Percentiles rank a stretch among this genome's conserved stretches.
These are phyloP conservation scores for Paramecium sonneborni DNA, from an alignment of 73 alveolate genomes.

Conservation along the genomic window DNA sequence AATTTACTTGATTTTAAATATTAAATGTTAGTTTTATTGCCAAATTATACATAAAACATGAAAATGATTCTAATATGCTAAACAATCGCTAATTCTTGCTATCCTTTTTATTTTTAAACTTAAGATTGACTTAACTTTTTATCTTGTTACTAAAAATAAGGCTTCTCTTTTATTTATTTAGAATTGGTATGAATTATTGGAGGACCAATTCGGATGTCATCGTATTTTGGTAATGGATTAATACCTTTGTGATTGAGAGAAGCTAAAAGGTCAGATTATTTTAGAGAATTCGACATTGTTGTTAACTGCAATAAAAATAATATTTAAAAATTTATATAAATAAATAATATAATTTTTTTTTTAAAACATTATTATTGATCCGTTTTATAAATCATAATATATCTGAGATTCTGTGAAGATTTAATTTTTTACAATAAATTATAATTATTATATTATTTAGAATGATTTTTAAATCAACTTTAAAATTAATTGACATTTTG, in stretches of 20 bases:
- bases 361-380: too few species aligned
- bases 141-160: background rate
- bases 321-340: background rate
- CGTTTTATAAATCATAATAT: too few species aligned
- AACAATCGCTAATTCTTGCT: background rate
- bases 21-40: constrained; percentile 46
- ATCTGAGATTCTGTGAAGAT: too few species aligned
- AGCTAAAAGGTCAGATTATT: background rate
- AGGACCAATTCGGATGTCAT: background rate
- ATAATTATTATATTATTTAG: too few species aligned
- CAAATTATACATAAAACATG: constrained; percentile 52
- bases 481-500: too few species aligned
- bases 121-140: background rate
- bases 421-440: too few species aligned
- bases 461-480: too few species aligned
- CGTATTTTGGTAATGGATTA: background rate
- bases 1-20: constrained; percentile 59
- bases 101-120: background rate
- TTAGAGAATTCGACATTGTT: background rate
- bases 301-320: background rate
- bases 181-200: background rate
- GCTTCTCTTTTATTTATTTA: background rate
- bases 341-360: background rate
- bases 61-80: constrained; percentile 39
- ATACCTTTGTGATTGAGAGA: background rate